Conservation (phyloP, 805 yeast genomes). For the Wickerhamiella qilinensis region DNA sequence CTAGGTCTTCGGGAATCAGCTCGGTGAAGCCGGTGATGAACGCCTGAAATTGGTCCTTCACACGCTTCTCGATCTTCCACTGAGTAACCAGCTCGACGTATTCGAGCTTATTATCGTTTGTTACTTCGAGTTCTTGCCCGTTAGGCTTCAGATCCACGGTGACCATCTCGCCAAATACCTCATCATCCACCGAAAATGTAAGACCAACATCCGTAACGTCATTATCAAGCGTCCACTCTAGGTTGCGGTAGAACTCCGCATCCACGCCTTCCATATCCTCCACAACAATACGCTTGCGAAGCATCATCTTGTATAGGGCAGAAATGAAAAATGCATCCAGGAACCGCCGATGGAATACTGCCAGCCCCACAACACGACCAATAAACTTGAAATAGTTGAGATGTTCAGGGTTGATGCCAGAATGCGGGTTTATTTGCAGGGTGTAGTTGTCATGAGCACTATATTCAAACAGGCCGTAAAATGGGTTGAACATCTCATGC, state of each 20-base stretch:
- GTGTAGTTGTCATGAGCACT: slow-evolving; percentile 97
- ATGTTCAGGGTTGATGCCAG: slow-evolving; percentile 95
- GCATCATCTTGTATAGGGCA: slow-evolving; percentile 94
- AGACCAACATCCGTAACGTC: slow-evolving; percentile 80
- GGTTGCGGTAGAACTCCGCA: slow-evolving; percentile 85
- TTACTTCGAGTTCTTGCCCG: slow-evolving; percentile 81
- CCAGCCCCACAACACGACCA: slow-evolving; percentile 95
- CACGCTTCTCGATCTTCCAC: slow-evolving; percentile 88
- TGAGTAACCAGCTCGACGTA: slow-evolving; percentile 89
- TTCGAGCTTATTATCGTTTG: slow-evolving; percentile 88
- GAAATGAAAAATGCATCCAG: slow-evolving; percentile 97
- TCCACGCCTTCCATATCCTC: slow-evolving; percentile 99
- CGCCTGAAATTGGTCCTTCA: slow-evolving; percentile 90
- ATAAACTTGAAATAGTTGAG: slow-evolving; percentile 94
- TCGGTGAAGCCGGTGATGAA: slow-evolving; percentile 96
- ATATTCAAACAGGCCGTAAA: slow-evolving; percentile 91
- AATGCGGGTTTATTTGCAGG: slow-evolving; percentile 91
- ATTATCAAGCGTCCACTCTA: slow-evolving; percentile 91
- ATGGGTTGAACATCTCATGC: slow-evolving; percentile 98
- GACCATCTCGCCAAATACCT: slow-evolving; percentile 84
- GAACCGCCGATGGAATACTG: slow-evolving; percentile 96
- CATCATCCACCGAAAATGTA: slow-evolving; percentile 76
- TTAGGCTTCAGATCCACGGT: slow-evolving; percentile 79
- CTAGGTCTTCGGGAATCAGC: slow-evolving; percentile 89
- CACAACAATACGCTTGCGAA: slow-evolving; percentile 81